Evolutionary conservation across 2,329 filamentous ascomycete genomes (phyloP).

Genomic region (Neofusicoccum sp.): DNA sequence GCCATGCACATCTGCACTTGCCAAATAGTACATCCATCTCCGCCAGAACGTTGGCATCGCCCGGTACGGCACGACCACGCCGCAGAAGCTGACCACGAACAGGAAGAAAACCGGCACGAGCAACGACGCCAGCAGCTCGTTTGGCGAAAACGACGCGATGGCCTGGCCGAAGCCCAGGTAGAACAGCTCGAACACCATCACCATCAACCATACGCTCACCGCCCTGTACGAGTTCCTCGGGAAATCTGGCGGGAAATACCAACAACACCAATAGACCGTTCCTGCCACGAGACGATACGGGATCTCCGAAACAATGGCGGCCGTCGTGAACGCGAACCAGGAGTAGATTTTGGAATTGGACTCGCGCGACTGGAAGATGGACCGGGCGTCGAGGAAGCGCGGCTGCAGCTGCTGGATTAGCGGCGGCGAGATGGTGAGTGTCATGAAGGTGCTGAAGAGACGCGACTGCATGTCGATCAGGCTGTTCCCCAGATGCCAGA

Average conservation of each 20-base stretch:
- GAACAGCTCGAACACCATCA: conserved; percentile 66
- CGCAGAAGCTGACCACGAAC: conserved; percentile 70
- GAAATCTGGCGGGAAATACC: conserved; percentile 57
- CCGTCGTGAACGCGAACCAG: conserved; percentile 69
- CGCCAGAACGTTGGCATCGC: conserved; percentile 66
- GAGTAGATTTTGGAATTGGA: conserved; percentile 77
- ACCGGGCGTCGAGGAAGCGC: conserved; percentile 63
- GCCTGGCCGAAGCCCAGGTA: conserved; percentile 65
- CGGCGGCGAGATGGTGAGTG: conserved; percentile 69
- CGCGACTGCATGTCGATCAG: conserved; percentile 53
- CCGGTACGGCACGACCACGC: conserved; percentile 67
- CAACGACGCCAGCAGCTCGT: conserved; percentile 64
- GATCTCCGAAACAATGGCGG: conserved; percentile 65
- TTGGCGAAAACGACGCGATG: conserved; percentile 65
- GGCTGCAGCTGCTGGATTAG: conserved; percentile 77
- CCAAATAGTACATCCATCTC: conserved; percentile 37
- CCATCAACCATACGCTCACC: conserved; percentile 62
- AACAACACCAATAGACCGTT: conserved; percentile 57
- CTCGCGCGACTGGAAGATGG: conserved; percentile 70
- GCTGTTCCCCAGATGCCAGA: conserved; percentile 46
- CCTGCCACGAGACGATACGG: conserved; percentile 67
- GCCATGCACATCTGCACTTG: neutral
- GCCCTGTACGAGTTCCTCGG: conserved; percentile 56
- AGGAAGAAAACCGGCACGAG: conserved; percentile 69
- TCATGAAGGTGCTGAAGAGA: conserved; percentile 75